phyloP scores from a whole-genome alignment of 352 stramenopile species.

The Phytophthora hybrid region DNA sequence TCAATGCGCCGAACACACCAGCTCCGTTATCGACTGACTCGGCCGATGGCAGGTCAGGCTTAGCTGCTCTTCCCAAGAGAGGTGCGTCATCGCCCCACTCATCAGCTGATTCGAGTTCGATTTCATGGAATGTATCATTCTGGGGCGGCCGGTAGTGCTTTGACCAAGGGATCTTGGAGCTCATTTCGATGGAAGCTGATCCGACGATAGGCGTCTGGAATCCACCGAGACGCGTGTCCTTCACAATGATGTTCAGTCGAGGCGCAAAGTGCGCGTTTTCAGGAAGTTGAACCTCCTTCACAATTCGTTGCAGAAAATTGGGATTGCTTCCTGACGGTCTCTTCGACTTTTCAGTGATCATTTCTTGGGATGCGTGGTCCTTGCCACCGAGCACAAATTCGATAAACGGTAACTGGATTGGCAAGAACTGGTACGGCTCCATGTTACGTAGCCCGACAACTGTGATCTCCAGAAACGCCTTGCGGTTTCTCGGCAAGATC shows the following conservation, averaged over 20 bases:
- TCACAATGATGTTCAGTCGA: slow-evolving; percentile 90
- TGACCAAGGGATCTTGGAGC: slow-evolving; percentile 84
- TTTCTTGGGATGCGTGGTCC: slow-evolving; percentile 78
- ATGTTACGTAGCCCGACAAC: slow-evolving; percentile 88
- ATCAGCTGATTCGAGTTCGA: slow-evolving; percentile 71
- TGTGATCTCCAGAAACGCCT: slow-evolving; percentile 87
- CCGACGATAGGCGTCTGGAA: slow-evolving; percentile 88
- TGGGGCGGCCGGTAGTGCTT: slow-evolving; percentile 78
- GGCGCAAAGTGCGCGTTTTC: slow-evolving; percentile 90
- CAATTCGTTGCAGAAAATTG: slow-evolving; percentile 92
- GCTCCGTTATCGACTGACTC: slow-evolving; percentile 79
- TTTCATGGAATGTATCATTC: slow-evolving; percentile 70
- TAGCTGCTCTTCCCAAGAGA: slow-evolving; percentile 45
- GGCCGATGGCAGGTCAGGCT: slow-evolving; percentile 35
- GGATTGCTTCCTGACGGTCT: slow-evolving; percentile 82
- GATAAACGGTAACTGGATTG: slow-evolving; percentile 88
- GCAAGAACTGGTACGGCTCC: slow-evolving; percentile 90
- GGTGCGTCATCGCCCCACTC: slow-evolving; percentile 66
- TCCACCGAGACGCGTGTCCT: slow-evolving; percentile 89
- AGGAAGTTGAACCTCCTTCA: slow-evolving; percentile 89
- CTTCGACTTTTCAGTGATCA: slow-evolving; percentile 90
- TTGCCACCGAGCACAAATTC: slow-evolving; percentile 91
- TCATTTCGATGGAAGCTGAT: slow-evolving; percentile 88
- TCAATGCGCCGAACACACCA: slow-evolving; percentile 86
- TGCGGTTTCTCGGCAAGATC: slow-evolving; percentile 71